phyloP scores from a whole-genome alignment of 257 asterid species.

The Rauvolfia tetraphylla region DNA sequence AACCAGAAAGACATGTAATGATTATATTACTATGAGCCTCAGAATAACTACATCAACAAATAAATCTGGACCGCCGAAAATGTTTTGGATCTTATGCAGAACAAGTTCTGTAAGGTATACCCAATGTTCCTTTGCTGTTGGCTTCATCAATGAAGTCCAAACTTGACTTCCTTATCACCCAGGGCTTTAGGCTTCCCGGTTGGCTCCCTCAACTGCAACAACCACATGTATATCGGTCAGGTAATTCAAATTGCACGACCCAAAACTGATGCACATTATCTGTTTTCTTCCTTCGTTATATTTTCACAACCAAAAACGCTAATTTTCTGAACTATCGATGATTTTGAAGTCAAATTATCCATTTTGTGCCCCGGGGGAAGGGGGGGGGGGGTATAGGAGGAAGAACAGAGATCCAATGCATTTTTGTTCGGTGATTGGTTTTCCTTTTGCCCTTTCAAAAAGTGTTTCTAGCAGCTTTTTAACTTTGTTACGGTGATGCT shows the following conservation, averaged over 20 bases:
- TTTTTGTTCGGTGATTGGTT: conserved; percentile 2
- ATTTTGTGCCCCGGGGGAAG: too few relatives aligned
- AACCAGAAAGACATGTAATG: conserved; percentile 1
- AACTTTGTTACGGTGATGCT: neutral
- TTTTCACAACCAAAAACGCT: too few relatives aligned
- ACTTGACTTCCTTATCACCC: conserved; percentile 24
- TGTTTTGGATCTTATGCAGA: conserved; percentile 24
- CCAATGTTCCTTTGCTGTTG: conserved; percentile 25
- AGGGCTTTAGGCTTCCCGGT: too few relatives aligned
- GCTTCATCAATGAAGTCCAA: conserved; percentile 22
- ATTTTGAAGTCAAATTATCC: too few relatives aligned
- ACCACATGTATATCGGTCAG: neutral
- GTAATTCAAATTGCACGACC: neutral
- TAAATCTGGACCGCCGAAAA: conserved; percentile 37
- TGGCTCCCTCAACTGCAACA: too few relatives aligned
- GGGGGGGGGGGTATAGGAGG: too few relatives aligned
- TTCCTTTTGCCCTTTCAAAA: neutral
- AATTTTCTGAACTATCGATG: too few relatives aligned
- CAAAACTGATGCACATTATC: neutral
- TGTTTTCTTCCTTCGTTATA: too few relatives aligned
- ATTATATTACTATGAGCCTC: neutral
- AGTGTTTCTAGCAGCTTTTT: conserved; percentile 20
- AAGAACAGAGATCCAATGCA: neutral
- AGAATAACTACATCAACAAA: conserved; percentile 9
- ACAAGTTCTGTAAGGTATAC: conserved; percentile 16